Evolutionary conservation across 805 yeast genomes (phyloP).

Genomic region (Kazachstania kunashirensis): DNA sequence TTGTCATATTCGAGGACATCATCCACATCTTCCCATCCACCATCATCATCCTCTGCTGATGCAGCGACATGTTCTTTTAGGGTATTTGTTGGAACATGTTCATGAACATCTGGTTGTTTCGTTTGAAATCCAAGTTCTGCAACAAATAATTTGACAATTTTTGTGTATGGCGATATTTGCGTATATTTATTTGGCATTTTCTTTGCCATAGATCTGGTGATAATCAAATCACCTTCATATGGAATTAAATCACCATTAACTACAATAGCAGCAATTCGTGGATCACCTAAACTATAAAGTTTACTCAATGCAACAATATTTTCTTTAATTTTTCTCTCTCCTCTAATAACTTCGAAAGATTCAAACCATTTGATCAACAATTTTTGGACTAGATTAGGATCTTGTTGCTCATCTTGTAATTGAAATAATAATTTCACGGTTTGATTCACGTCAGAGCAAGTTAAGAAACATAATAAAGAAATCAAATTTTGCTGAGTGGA

Average conservation of each 20-base stretch:
- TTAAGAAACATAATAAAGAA: slow-evolving; percentile 64
- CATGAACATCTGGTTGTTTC: slow-evolving; percentile 34
- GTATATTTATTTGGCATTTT: slow-evolving; percentile 52
- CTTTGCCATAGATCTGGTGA: slow-evolving; percentile 79
- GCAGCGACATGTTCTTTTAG: slow-evolving; percentile 6
- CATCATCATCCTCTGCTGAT: slow-evolving; percentile 33
- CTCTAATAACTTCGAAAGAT: slow-evolving; percentile 71
- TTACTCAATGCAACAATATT: slow-evolving; percentile 62
- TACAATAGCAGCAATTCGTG: slow-evolving; percentile 37
- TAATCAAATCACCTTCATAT: slow-evolving; percentile 48
- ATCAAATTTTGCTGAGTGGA: slow-evolving; percentile 70
- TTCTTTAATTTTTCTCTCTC: slow-evolving; percentile 58
- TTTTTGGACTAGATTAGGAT: slow-evolving; percentile 38
- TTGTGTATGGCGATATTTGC: slow-evolving; percentile 56
- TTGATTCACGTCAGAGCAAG: slow-evolving; percentile 50
- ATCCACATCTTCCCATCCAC: slow-evolving; percentile 72
- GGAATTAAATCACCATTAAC: slow-evolving; percentile 77
- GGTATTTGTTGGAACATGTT: slow-evolving; percentile 24
- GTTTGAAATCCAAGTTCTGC: slow-evolving; percentile 61
- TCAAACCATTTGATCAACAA: slow-evolving; percentile 76
- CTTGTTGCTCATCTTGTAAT: slow-evolving; percentile 25
- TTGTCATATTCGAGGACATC: slow-evolving; percentile 60
- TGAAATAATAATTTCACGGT: slow-evolving; percentile 52
- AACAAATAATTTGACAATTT: slow-evolving; percentile 61
- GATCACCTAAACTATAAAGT: slow-evolving; percentile 51